Percentiles rank a stretch among this genome's conserved stretches.
Evolutionary conservation across 345 rosid species (phyloP).

Genomic region (Ceriops zippeliana): DNA sequence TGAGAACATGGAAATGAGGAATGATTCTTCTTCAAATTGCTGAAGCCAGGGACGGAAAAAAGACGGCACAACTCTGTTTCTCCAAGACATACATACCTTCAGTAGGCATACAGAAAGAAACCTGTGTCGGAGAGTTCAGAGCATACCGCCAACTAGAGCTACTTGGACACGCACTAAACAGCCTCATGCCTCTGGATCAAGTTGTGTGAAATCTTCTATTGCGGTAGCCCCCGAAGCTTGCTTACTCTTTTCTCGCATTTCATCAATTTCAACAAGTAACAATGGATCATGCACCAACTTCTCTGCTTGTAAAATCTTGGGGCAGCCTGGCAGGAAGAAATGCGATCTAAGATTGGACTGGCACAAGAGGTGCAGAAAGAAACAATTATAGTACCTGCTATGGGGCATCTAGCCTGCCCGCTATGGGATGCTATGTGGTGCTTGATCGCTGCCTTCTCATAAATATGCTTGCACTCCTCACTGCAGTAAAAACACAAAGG

Average conservation of each 20-base stretch:
- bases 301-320: conserved; percentile 42
- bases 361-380: background rate
- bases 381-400: conserved; percentile 50
- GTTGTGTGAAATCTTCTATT: conserved; percentile 74
- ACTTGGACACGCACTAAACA: background rate
- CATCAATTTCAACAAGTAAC: conserved; percentile 65
- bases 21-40: no score
- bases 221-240: conserved; percentile 37
- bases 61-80: background rate
- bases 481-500: conserved; percentile 31
- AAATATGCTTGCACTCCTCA: conserved; percentile 79
- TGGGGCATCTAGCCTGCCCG: conserved; percentile 48
- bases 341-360: background rate
- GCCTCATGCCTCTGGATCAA: conserved; percentile 18
- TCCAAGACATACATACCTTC: background rate
- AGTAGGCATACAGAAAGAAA: background rate
- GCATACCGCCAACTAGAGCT: background rate
- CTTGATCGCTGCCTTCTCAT: conserved; percentile 55
- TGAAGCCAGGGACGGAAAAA: background rate
- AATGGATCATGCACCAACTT: conserved; percentile 56
- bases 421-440: conserved; percentile 39
- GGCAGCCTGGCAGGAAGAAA: conserved; percentile 53
- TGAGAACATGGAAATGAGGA: background rate
- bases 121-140: background rate
- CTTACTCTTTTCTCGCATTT: conserved; percentile 48